Conservation (phyloP, 768 basidiomycete species). For the Wakefieldia striispora region DNA sequence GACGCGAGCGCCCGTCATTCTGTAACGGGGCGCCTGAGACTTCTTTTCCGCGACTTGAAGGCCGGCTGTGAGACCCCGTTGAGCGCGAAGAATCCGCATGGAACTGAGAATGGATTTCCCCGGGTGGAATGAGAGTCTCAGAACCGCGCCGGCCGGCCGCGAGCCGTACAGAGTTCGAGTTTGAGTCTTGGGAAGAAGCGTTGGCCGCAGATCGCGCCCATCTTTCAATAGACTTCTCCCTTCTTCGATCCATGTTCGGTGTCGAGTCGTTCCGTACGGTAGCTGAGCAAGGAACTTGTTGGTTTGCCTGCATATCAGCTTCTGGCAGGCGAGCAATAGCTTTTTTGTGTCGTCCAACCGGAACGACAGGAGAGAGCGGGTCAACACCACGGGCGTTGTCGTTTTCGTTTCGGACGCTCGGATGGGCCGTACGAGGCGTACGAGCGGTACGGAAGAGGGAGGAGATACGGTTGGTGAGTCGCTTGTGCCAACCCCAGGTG, state of each 20-base stretch:
- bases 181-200: constrained; percentile 17
- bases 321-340: constrained; percentile 11
- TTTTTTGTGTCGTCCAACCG: constrained; percentile 27
- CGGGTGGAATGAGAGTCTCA: constrained; percentile 26
- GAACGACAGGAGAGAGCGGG: constrained; percentile 29
- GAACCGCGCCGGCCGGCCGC: constrained; percentile 28
- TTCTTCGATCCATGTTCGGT: constrained; percentile 20
- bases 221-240: constrained; percentile 33
- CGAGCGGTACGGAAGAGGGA: constrained; percentile 49
- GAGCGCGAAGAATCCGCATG: constrained; percentile 15
- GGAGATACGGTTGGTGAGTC: constrained; percentile 43
- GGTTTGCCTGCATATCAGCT: constrained; percentile 23
- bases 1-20: constrained; percentile 21
- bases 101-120: constrained; percentile 11
- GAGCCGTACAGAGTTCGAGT: constrained; percentile 11
- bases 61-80: constrained; percentile 24
- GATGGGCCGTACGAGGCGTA: constrained; percentile 17
- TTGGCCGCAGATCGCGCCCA: constrained; percentile 31
- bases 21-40: constrained; percentile 19
- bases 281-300: constrained; percentile 19
- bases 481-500: constrained; percentile 55
- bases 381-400: constrained; percentile 28
- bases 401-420: constrained; percentile 11
- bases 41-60: constrained; percentile 27
- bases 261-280: constrained; percentile 21